Conservation (phyloP, 1,284 basidiomycete species). For the Dichomitus squalens region DNA sequence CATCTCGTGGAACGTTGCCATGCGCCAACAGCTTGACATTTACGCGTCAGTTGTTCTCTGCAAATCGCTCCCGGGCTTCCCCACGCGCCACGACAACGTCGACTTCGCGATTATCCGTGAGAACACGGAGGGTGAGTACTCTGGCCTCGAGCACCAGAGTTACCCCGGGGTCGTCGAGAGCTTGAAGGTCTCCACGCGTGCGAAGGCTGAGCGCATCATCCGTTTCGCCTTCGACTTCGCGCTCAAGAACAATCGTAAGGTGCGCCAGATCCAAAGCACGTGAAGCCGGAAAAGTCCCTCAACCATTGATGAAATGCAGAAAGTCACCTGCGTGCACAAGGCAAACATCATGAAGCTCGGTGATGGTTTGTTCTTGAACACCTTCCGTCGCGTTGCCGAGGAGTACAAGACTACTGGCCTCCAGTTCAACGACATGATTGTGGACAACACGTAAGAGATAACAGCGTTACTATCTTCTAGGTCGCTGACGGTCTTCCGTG, state of each 20-base stretch:
- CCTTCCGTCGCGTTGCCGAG: conserved; percentile 95
- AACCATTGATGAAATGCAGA: conserved; percentile 51
- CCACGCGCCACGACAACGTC: conserved; percentile 95
- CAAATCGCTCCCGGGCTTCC: conserved; percentile 97
- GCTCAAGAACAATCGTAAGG: conserved; percentile 97
- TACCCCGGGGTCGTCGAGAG: conserved; percentile 99
- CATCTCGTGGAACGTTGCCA: conserved; percentile 99
- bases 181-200: conserved; percentile 95
- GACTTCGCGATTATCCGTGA: conserved; percentile 99
- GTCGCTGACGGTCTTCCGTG: not conserved
- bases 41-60: conserved; percentile 98
- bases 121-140: conserved; percentile 99
- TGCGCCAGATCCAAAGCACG: conserved; percentile 31
- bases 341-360: conserved; percentile 99
- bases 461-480: not conserved
- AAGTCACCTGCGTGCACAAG: conserved; percentile 99
- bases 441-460: conserved; percentile 87
- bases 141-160: conserved; percentile 97
- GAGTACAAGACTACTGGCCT: conserved; percentile 95
- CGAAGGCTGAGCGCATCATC: conserved; percentile 96
- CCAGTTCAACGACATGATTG: conserved; percentile 97
- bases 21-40: conserved; percentile 99
- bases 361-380: conserved; percentile 99
- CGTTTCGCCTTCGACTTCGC: conserved; percentile 99
- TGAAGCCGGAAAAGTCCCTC: not conserved